Base-by-base conservation (phyloP, 305 asterid species). In the Fraxinus paxiana region DNA sequence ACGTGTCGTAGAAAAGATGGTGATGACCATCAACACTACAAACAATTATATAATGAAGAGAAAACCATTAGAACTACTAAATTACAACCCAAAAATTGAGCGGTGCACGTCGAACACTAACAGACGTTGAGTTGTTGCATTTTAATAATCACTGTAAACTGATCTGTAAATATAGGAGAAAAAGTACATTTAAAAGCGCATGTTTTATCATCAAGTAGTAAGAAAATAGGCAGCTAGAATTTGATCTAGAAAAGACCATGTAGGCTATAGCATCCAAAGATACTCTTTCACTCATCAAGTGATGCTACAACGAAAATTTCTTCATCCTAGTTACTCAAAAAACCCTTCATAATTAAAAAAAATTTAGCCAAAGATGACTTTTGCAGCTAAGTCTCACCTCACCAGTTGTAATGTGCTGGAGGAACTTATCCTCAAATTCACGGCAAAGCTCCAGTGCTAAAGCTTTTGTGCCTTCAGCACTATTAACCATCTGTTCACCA, bases 391-490 rank as follows among this genome's bases (percentile, higher is more conserved):
- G 9, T 56, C 90, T 88, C 90, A 94, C 99, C 98, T 96, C 99
- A 77, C 99, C 98, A 10, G 95, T 91, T 46, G 92, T 91, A 80
- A 96, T 96, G 84, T 96, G 99, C 91, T 84, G 97, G 88, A 96
- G 99, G 90, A 96, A 96, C 90, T 91, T 96, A 83, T 96, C 99
- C 95, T 96, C 99, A 80, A 96, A 96, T 88, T 96, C 99, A 78
- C 99, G 97, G 90, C 99, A 96, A 75, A 96, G 98, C 87, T 96
- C 99, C 88, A 96, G 86, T 72, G 99, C 99, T 80, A 96, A 88
- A 51, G 99, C 99, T 84, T 90, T 91, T 30, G 98, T 91, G 80
- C 98, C 99, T 88, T 96, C 99, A 79, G 98, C 79, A 86, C 97
- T 94, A 74, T 90, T 82, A 81, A 96, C 98, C 98, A 96, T 90